phyloP scores from a whole-genome alignment of 1,284 basidiomycete species.

The Austroboletus rostrupii region DNA sequence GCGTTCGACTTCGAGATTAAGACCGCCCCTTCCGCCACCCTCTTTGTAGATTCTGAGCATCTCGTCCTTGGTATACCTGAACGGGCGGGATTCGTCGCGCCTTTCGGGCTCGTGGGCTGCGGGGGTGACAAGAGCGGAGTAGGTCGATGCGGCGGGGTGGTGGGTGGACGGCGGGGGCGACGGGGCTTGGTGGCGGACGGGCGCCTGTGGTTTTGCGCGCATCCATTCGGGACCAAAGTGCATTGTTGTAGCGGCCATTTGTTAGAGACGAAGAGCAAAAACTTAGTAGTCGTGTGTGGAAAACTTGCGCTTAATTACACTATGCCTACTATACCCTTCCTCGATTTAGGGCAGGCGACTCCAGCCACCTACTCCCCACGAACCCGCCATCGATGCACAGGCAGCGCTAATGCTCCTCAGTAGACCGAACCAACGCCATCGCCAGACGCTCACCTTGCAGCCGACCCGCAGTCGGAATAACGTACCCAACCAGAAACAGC shows the following conservation, averaged over 20 bases:
- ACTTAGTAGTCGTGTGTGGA: slow-evolving; percentile 14
- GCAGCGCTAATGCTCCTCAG: slow-evolving; percentile 31
- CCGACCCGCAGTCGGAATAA: slow-evolving; percentile 80
- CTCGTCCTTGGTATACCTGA: slow-evolving; percentile 84
- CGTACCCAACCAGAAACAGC: slow-evolving; percentile 69
- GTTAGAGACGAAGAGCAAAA: slow-evolving; percentile 19
- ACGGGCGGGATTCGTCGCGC: slow-evolving; percentile 67
- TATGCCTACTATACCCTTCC: slow-evolving; percentile 5
- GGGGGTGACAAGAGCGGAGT: slow-evolving; percentile 74
- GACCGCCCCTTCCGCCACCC: slow-evolving; percentile 64
- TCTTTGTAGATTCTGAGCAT: slow-evolving; percentile 83
- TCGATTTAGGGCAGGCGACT: slow-evolving; percentile 31
- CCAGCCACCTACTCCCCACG: slow-evolving; percentile 17
- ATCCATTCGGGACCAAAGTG: slow-evolving; percentile 90
- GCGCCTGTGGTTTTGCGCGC: slow-evolving; percentile 67
- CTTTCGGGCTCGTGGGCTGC: slow-evolving; percentile 49
- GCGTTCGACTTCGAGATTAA: slow-evolving; percentile 81
- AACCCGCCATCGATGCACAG: slow-evolving; percentile 33
- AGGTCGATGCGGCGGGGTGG: slow-evolving; percentile 60
- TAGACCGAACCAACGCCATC: neutral
- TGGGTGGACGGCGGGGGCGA: slow-evolving; percentile 52
- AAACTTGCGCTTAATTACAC: slow-evolving; percentile 24
- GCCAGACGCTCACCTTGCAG: slow-evolving; percentile 71
- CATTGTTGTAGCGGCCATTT: slow-evolving; percentile 73
- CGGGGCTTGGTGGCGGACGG: slow-evolving; percentile 52